A percentile compares a stretch with the other conserved stretches of the same genome.
These are phyloP conservation scores for Saccharomyces paradoxus DNA, from an alignment of 805 yeast species.

Conservation along the genomic window DNA sequence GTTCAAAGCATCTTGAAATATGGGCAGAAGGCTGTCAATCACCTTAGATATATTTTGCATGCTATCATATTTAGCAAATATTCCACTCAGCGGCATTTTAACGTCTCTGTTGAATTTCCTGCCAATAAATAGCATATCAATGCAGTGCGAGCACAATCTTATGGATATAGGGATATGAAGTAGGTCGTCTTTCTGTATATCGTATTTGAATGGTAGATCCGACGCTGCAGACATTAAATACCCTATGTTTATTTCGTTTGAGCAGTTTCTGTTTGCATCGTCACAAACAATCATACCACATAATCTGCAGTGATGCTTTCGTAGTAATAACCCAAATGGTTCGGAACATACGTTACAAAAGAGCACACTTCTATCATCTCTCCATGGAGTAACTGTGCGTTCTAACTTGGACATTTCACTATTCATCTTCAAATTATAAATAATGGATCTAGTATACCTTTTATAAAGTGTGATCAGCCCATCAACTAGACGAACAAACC, in stretches of 20 bases:
- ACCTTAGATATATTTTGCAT: conserved; percentile 33
- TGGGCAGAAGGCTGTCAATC: conserved; percentile 36
- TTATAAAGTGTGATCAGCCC: conserved; percentile 23
- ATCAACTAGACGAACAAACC: conserved; percentile 42
- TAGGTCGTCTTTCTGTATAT: conserved; percentile 11
- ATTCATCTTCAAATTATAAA: conserved; percentile 16
- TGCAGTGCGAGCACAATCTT: conserved; percentile 66
- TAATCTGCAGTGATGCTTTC: conserved; percentile 87
- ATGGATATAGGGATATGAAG: conserved; percentile 30
- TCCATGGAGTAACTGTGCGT: conserved; percentile 56
- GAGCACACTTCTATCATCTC: conserved; percentile 38
- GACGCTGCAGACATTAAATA: conserved; percentile 18
- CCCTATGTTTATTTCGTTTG: conserved; percentile 56
- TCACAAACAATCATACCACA: conserved; percentile 85
- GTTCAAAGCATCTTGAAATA: conserved; percentile 34
- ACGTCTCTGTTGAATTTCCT: conserved; percentile 41
- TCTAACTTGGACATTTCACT: conserved; percentile 36
- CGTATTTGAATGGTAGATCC: conserved; percentile 18
- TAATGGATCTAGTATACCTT: conserved; percentile 9
- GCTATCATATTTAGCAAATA: conserved; percentile 37
- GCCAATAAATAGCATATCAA: conserved; percentile 48
- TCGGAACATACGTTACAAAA: conserved; percentile 59
- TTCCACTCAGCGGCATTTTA: conserved; percentile 26
- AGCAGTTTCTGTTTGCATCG: conserved; percentile 52
- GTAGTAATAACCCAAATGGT: conserved; percentile 44